Conservation (phyloP, 129 eudicot genomes). For the Flaveria linearis region DNA sequence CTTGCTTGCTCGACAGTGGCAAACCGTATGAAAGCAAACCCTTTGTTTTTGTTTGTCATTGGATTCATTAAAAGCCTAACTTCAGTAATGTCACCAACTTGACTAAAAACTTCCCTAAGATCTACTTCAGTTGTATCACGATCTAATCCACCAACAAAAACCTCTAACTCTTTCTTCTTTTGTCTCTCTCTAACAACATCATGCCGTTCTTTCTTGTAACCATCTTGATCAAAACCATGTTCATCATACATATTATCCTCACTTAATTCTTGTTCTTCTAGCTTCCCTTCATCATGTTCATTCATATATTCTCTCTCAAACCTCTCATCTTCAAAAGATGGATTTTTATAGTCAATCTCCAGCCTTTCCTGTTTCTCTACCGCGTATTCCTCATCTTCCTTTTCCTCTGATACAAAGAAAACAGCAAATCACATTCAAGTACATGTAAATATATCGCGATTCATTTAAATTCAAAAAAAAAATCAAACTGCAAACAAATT, state of each 20-base stretch:
- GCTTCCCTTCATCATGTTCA: constrained; percentile 35
- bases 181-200: constrained; percentile 51
- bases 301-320: constrained; percentile 27
- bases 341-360: constrained; percentile 34
- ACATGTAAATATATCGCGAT: background rate
- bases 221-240: constrained; percentile 40
- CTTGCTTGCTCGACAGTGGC: constrained; percentile 47
- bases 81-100: constrained; percentile 48
- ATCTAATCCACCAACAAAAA: constrained; percentile 50
- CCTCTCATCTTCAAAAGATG: constrained; percentile 40
- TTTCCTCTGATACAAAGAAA: constrained; percentile 39
- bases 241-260: constrained; percentile 40
- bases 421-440: background rate
- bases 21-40: constrained; percentile 48
- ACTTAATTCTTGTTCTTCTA: constrained; percentile 34
- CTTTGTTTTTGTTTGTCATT: constrained; percentile 44
- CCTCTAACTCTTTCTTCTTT: constrained; percentile 45
- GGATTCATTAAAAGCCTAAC: constrained; percentile 51
- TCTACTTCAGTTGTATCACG: constrained; percentile 46
- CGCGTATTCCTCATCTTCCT: constrained; percentile 34
- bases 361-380: constrained; percentile 35
- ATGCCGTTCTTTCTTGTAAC: constrained; percentile 40
- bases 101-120: constrained; percentile 46
- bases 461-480: too few relatives aligned
- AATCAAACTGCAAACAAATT: background rate